Evolutionary conservation across 2,329 filamentous ascomycete genomes (phyloP), one percentile per base, ranked within the genome.

Genomic region (Paraconiothyrium sp.): DNA sequence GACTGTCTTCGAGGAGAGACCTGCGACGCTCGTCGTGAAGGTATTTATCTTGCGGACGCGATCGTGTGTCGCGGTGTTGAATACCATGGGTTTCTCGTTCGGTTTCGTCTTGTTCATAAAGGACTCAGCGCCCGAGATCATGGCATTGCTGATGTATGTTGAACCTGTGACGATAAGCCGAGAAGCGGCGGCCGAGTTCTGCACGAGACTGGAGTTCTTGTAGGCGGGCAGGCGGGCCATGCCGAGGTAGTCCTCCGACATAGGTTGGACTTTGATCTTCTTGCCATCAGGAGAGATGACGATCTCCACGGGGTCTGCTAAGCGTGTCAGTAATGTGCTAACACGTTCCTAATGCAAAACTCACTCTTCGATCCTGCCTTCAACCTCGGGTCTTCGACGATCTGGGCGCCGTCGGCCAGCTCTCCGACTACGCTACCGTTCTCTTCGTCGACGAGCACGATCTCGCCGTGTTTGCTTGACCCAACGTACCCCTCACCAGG

Each of bases 361-460:
- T 75, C 83, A 97, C 93, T 92, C 85, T 99, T 98, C 5, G 92
- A 94, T n/a, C 95, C 95, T 16, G 90, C 89, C 75, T 90, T 88
- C 64, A 99, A 84, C 54, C 84, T 85, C 32, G 87, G 84, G 67
- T 94, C 88, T 73, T 97, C 93, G 16, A 94, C 84, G 20, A 97
- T 86, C 67, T 93, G 84, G 72, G 92, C 94, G 20, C 90, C 91
- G 60, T 94, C 91, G 60, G 91, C 89, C 64, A 99, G 83, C 81
- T 99, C 94, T 49, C 95, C 95, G 32, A 99, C 92, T 9, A 99
- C 92, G 70, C 92, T 96, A 56, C 95, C 95, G 79, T 99, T 92
- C 76, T 98, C 94, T 79, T 99, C 95, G 74, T 99, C 93, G 16
- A 99, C 84, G 10, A 99, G 85, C 5, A 99, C 94, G 69, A 97